Conservation (phyloP, 768 basidiomycete genomes). For the Chalciporus pseudorubinellus region DNA sequence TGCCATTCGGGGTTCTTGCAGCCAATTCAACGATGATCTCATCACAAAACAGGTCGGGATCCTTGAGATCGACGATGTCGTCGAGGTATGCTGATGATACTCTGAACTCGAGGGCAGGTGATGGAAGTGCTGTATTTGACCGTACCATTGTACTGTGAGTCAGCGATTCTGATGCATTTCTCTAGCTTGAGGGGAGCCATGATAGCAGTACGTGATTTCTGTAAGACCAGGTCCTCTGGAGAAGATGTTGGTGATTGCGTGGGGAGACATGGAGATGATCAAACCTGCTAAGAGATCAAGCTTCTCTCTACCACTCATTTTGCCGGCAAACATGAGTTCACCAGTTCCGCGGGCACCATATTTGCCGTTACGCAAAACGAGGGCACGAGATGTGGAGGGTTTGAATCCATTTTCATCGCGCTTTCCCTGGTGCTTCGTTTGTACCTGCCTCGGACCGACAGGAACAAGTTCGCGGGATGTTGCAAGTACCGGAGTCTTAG, state of each 20-base stretch:
- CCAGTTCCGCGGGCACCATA: conserved; percentile 70
- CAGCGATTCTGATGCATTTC: conserved; percentile 62
- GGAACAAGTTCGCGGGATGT: conserved; percentile 47
- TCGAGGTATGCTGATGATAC: conserved; percentile 57
- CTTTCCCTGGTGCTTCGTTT: conserved; percentile 33
- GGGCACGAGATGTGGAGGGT: conserved; percentile 69
- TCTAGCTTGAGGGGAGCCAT: conserved; percentile 64
- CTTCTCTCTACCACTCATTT: conserved; percentile 75
- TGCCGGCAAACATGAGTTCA: conserved; percentile 56
- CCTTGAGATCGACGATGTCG: conserved; percentile 64
- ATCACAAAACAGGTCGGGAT: conserved; percentile 59
- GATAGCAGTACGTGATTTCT: conserved; percentile 56
- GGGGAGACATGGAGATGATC: conserved; percentile 9
- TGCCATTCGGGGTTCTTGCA: conserved; percentile 41
- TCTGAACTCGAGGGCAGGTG: conserved; percentile 8
- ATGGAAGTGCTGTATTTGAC: background rate
- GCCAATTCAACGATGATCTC: conserved; percentile 56
- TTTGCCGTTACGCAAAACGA: conserved; percentile 73
- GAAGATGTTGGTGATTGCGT: background rate
- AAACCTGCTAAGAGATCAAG: conserved; percentile 75
- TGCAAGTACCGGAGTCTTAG: conserved; percentile 7
- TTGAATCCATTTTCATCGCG: conserved; percentile 50
- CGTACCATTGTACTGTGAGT: conserved; percentile 71
- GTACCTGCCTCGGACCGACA: conserved; percentile 54
- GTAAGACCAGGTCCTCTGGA: conserved; percentile 61